Evolutionary conservation across 805 yeast genomes (phyloP).

Genomic region (Ogataea minuta): DNA sequence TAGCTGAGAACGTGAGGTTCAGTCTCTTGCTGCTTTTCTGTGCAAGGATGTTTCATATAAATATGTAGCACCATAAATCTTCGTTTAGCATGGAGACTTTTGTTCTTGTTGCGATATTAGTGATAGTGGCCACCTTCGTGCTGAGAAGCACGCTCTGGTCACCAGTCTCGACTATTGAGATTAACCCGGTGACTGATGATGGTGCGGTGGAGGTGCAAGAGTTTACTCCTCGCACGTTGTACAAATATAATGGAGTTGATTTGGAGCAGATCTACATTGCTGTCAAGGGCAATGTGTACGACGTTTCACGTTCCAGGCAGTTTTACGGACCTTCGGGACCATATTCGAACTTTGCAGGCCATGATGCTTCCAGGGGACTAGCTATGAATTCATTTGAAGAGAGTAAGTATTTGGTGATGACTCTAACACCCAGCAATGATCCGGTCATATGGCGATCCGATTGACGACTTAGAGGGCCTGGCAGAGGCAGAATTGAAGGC

Average conservation of each 20-base stretch:
- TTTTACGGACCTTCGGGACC: constrained; percentile 98
- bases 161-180: constrained; percentile 22
- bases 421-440: constrained; percentile 41
- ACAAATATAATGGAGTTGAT: constrained; percentile 77
- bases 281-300: constrained; percentile 83
- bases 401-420: constrained; percentile 25
- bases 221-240: constrained; percentile 74
- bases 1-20: not conserved
- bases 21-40: not conserved
- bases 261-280: constrained; percentile 80
- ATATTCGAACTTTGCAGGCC: constrained; percentile 91
- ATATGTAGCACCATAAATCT: constrained; percentile 6
- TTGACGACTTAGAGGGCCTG: constrained; percentile 69
- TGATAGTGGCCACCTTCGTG: constrained; percentile 21
- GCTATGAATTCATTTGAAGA: constrained; percentile 84
- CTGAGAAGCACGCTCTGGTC: constrained; percentile 26
- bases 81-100: constrained; percentile 26
- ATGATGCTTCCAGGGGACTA: constrained; percentile 91
- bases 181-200: constrained; percentile 22
- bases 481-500: constrained; percentile 58
- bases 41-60: constrained; percentile 8
- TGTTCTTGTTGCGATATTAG: constrained; percentile 25
- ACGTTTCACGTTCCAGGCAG: constrained; percentile 72
- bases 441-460: constrained; percentile 69
- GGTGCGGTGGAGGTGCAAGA: constrained; percentile 34